Base-by-base conservation (phyloP, 73 alveolate genomes). In the Stentor roeselii region DNA sequence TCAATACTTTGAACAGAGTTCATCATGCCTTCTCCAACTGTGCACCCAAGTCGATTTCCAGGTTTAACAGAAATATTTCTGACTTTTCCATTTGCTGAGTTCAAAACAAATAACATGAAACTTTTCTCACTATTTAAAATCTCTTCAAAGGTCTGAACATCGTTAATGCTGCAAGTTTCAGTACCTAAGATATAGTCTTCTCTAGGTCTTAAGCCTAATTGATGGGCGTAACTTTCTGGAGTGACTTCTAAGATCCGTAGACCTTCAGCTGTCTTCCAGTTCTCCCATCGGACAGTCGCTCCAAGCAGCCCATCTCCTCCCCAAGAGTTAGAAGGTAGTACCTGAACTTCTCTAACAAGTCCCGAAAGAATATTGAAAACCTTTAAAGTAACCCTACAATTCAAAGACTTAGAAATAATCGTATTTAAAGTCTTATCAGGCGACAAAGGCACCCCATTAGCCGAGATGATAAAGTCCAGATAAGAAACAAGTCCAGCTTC, bases 81-180 rank as follows among this genome's bases (percentile, higher is more conserved):
- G 41, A 67, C 80, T 32, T 67, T 32, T 21, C 80, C 80, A 30
- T 14, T 67, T n/a, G n/a, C 80, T 67, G 80, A 67, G 80, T 67
- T 67, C 15, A 27, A 67, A 21, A 67, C 80, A 67, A 30, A 67
- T 30, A 67, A 40, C 50, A 21, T 34, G 80, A 32, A 1, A 27
- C 34, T 32, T 0, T n/a, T 21, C 11, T 67, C 11, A 67, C 37
- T 21, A 27, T 27, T 67, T 27, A 67, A 40, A 30, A 67, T 34
- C 41, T 32, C 50, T 67, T 67, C 80, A 30, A 67, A 40, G 21
- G 41, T 30, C 1, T 40, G 15, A 21, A 30, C 21, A 67, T 32
- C 37, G 34, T 67, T 67, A 27, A 67, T 21, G 37, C 41, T 67
- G 27, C 14, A 15, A 30, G 21, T 27, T 67, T 21, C 80, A 30